phyloP scores from a whole-genome alignment of 1,139 yeast species.

The Kurtzmaniella quercitrusa region DNA sequence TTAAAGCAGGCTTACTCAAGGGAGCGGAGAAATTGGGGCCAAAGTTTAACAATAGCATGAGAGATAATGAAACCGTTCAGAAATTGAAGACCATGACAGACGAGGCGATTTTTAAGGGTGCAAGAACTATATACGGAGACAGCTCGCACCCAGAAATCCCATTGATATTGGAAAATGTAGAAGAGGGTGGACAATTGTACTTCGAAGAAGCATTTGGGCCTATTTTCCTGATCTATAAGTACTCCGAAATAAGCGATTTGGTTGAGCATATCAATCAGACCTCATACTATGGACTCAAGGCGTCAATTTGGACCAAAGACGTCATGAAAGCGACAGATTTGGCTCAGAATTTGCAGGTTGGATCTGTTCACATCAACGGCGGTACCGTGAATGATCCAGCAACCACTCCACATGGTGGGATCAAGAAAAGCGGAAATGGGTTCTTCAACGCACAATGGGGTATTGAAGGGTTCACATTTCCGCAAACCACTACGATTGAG shows the following conservation, averaged over 20 bases:
- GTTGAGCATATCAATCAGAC: constrained; percentile 23
- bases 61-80: constrained; percentile 22
- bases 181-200: constrained; percentile 27
- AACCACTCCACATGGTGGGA: constrained; percentile 54
- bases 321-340: constrained; percentile 30
- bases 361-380: constrained; percentile 51
- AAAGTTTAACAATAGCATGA: constrained; percentile 23
- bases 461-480: constrained; percentile 35
- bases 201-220: constrained; percentile 48
- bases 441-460: constrained; percentile 52
- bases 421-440: constrained; percentile 48
- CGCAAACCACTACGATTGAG: constrained; percentile 33
- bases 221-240: constrained; percentile 33
- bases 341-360: constrained; percentile 36
- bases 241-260: constrained; percentile 24
- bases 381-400: constrained; percentile 48
- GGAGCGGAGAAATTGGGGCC: constrained; percentile 14
- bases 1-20: constrained; percentile 17
- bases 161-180: constrained; percentile 31
- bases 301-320: constrained; percentile 52
- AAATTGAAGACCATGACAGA: constrained; percentile 24
- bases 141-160: constrained; percentile 9
- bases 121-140: constrained; percentile 25
- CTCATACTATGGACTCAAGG: constrained; percentile 44
- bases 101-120: constrained; percentile 44